phyloP scores from a whole-genome alignment of 805 yeast genomes.

The Schwanniomyces occidentalis region DNA sequence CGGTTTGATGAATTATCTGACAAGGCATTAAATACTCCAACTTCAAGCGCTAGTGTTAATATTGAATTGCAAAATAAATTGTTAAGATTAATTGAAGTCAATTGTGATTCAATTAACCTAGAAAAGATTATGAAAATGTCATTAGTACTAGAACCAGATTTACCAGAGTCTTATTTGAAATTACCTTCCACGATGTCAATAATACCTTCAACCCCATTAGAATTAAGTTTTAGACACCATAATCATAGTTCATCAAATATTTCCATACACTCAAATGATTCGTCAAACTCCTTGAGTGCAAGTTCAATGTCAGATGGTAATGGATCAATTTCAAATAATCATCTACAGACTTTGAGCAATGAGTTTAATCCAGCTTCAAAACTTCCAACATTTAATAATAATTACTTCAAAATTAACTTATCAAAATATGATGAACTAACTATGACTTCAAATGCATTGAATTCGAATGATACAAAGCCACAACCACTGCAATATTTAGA shows the following conservation, averaged over 20 bases:
- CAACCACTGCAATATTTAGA: slow-evolving; percentile 13
- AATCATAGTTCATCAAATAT: slow-evolving; percentile 17
- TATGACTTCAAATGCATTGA: neutral
- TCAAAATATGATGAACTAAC: slow-evolving; percentile 35
- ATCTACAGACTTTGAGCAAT: slow-evolving; percentile 2
- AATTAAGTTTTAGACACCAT: slow-evolving; percentile 6
- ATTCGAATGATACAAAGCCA: neutral
- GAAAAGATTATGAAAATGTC: slow-evolving; percentile 65
- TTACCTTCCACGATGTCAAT: slow-evolving; percentile 3
- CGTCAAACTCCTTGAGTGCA: slow-evolving; percentile 13
- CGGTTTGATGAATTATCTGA: slow-evolving; percentile 6
- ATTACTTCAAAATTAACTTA: slow-evolving; percentile 33
- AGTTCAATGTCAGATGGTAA: neutral
- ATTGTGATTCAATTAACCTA: slow-evolving; percentile 47
- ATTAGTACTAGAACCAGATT: slow-evolving; percentile 61
- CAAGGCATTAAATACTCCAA: slow-evolving; percentile 5
- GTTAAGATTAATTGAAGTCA: slow-evolving; percentile 44
- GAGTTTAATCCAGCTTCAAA: slow-evolving; percentile 19
- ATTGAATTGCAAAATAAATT: slow-evolving; percentile 39
- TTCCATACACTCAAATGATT: slow-evolving; percentile 26
- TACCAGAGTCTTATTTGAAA: slow-evolving; percentile 37
- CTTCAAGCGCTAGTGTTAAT: slow-evolving; percentile 3
- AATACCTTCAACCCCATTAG: slow-evolving; percentile 5
- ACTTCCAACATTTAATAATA: slow-evolving; percentile 37
- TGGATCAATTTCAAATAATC: too few species aligned